Evolutionary conservation across 1,284 basidiomycete species (phyloP), one percentile per base, ranked within the genome.

Genomic region (Ceratobasidium sp.): DNA sequence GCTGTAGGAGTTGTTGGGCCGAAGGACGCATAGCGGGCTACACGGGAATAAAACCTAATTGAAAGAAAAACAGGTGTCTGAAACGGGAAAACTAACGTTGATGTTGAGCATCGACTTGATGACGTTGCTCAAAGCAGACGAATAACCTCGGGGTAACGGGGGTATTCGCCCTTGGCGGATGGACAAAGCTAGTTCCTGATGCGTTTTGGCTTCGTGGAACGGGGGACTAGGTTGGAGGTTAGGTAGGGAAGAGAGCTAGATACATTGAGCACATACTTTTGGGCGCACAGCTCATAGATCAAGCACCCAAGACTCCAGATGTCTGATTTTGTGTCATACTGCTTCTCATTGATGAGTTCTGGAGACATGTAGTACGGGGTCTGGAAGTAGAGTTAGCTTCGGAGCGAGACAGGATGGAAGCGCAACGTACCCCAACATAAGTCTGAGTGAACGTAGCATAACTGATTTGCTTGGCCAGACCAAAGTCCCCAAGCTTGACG

Each of bases 311-410:
- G 87, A 13, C 95, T 96, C 97, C 97, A 99, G 64, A 99, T 98
- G 80, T 99, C 96, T 0, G 94, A 96, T 83, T 98, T 98, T 24
- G 93, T 92, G 83, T 98, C 97, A 82, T 99, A 99, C 6, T 93
- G 90, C 81, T 94, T 95, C 80, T 98, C 96, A 82, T 95, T 94
- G 86, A 98, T 95, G 27, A 98, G 87, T 82, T 98, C 96, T 0
- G 97, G 96, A 0, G 95, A 96, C 96, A 99, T 98, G 83, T 99
- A 98, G 80, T 98, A 96, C 1, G 97, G 97, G 9, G 96, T 98
- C 93, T 96, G 68, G 51, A 29, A 65, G 65, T 39, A 3, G 39
- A 5, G 37, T 77, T 9, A 46, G 27, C 61, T 71, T 34, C 41
- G 41, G 27, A 51, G 31, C 63, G 53, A 22, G 9, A 27, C 27